phyloP scores from a whole-genome alignment of 306 rosid genomes.

The Trichosanthes cucumerina region DNA sequence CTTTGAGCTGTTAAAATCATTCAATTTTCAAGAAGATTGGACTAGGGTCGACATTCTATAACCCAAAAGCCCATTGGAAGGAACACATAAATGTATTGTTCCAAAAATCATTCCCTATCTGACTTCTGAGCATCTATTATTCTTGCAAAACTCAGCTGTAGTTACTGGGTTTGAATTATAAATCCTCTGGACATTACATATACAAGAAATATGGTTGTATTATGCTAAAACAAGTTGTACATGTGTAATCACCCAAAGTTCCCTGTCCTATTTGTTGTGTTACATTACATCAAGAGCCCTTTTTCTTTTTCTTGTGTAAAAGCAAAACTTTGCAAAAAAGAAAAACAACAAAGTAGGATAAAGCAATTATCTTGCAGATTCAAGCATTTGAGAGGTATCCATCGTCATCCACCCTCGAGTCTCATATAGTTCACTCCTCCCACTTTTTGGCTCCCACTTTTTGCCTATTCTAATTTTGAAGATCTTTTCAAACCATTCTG shows the following conservation, averaged over 20 bases:
- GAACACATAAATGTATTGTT: background rate
- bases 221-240: background rate
- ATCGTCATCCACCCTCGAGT: background rate
- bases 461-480: background rate
- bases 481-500: background rate
- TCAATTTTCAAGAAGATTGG: no score
- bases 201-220: background rate
- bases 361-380: background rate
- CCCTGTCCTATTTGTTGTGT: background rate
- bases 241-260: background rate
- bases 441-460: background rate
- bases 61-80: background rate
- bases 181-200: background rate
- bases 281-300: background rate
- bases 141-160: background rate
- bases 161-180: background rate
- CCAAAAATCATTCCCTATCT: background rate
- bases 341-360: background rate
- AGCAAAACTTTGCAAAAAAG: background rate
- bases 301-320: background rate
- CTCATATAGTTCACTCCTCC: background rate
- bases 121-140: background rate
- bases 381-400: background rate
- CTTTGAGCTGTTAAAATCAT: no score
- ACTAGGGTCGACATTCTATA: no score